Evolutionary conservation across 1,284 basidiomycete species (phyloP).

Genomic region (Tilletia setariae): DNA sequence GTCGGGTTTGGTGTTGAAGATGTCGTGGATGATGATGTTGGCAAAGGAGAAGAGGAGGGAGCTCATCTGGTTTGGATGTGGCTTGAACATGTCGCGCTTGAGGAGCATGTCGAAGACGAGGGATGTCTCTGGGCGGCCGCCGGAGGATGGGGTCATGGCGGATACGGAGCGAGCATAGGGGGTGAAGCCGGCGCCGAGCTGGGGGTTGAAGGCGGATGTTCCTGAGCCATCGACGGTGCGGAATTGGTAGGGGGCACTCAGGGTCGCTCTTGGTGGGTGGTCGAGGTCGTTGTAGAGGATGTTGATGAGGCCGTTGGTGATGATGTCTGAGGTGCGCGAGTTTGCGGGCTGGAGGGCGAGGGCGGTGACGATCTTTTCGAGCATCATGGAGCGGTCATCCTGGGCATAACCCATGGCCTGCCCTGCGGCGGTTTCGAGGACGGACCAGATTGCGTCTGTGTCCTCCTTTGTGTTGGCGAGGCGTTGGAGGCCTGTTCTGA

Average conservation of each 20-base stretch:
- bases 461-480: background rate
- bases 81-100: conserved; percentile 18
- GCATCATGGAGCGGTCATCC: conserved; percentile 9
- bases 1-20: conserved; percentile 36
- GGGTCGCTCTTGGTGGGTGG: conserved; percentile 69
- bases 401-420: background rate
- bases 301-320: conserved; percentile 19
- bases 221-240: conserved; percentile 54
- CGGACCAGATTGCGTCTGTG: background rate
- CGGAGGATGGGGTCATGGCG: conserved; percentile 52
- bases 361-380: conserved; percentile 13
- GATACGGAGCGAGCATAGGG: conserved; percentile 74
- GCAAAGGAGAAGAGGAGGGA: conserved; percentile 43
- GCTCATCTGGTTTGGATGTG: conserved; percentile 39
- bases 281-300: conserved; percentile 61
- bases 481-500: background rate
- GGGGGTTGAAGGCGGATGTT: conserved; percentile 69
- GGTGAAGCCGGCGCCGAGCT: conserved; percentile 69
- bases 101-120: conserved; percentile 25
- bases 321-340: background rate
- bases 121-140: conserved; percentile 22
- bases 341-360: background rate
- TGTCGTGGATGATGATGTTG: conserved; percentile 48
- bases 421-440: background rate
- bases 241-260: conserved; percentile 57